These are phyloP conservation scores for Trichoderma parareesei DNA, from an alignment of 495 filamentous ascomycete species.

Conservation along the genomic window DNA sequence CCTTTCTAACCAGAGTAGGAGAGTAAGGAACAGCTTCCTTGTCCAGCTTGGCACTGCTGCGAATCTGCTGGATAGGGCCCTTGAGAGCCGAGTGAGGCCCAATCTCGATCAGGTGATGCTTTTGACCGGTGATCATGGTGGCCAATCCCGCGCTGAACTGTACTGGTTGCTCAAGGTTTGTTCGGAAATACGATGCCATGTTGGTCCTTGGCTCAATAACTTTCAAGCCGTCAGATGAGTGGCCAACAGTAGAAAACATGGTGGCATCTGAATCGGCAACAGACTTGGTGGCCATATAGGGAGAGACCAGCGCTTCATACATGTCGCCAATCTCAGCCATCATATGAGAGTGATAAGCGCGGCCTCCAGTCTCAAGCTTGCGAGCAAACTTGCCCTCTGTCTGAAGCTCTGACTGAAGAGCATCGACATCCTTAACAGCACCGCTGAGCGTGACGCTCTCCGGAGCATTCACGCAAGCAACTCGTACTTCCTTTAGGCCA, in stretches of 20 bases:
- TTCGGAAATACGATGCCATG: constrained; percentile 42
- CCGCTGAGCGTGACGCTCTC: constrained; percentile 45
- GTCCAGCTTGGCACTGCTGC: constrained; percentile 26
- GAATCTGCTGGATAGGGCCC: constrained; percentile 50
- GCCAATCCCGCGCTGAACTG: constrained; percentile 37
- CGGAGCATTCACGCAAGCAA: constrained; percentile 51
- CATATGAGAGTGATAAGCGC: constrained; percentile 45
- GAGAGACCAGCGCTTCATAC: constrained; percentile 26
- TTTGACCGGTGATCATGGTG: constrained; percentile 27
- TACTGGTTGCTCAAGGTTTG: constrained; percentile 48
- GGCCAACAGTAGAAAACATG: constrained; percentile 29
- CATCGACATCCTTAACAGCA: constrained; percentile 28
- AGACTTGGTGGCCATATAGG: constrained; percentile 16
- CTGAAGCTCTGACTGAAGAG: constrained; percentile 36
- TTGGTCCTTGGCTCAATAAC: constrained; percentile 30
- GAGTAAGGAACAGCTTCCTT: constrained; percentile 12
- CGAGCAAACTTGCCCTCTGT: constrained; percentile 38
- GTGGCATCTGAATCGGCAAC: constrained; percentile 27
- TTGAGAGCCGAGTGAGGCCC: constrained; percentile 59
- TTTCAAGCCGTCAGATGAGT: constrained; percentile 29
- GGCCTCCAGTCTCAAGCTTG: constrained; percentile 33
- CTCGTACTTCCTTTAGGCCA: constrained; percentile 26
- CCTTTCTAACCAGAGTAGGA: constrained; percentile 19
- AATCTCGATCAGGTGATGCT: constrained; percentile 42
- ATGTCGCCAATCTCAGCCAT: constrained; percentile 43